These are phyloP conservation scores for Cryptosporidium xiaoi DNA, from an alignment of 169 alveolate species.

Conservation along the genomic window DNA sequence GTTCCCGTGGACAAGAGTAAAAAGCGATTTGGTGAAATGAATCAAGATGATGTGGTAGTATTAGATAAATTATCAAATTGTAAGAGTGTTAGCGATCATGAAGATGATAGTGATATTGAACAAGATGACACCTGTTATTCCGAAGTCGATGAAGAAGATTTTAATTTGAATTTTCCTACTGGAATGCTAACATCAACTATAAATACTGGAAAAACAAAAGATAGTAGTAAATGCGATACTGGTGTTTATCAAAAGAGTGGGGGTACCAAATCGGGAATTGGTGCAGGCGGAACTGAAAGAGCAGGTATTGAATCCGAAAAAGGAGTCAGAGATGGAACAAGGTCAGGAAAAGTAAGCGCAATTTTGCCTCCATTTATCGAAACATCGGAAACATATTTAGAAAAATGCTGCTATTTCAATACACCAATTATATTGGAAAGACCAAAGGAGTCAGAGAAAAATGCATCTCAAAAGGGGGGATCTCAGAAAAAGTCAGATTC, in stretches of 20 bases:
- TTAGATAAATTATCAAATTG: not conserved
- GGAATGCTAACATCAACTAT: conserved; percentile 42
- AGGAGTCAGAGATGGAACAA: not conserved
- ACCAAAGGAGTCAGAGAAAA: not conserved
- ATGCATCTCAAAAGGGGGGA: not conserved
- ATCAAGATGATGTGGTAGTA: not conserved
- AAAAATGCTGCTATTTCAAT: conserved; percentile 44
- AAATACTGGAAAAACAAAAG: not conserved
- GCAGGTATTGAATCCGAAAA: no score
- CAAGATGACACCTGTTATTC: not conserved
- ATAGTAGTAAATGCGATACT: not conserved
- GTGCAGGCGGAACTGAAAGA: no score
- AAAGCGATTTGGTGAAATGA: not conserved
- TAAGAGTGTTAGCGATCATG: not conserved
- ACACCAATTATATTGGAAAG: conserved; percentile 15
- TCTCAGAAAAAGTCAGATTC: not conserved
- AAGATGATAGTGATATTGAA: not conserved
- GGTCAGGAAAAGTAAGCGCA: conserved; percentile 1
- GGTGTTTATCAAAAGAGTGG: not conserved
- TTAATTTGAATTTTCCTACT: conserved; percentile 58
- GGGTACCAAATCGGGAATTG: not conserved
- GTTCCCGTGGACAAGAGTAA: no score
- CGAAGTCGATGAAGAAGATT: conserved; percentile 54
- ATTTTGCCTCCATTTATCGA: conserved; percentile 50
- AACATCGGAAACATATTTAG: conserved; percentile 21